A percentile compares a stretch with the other conserved stretches of the same genome.
These are phyloP conservation scores for Pyrenophora graminea DNA, from an alignment of 2,329 filamentous ascomycete genomes.

Conservation along the genomic window DNA sequence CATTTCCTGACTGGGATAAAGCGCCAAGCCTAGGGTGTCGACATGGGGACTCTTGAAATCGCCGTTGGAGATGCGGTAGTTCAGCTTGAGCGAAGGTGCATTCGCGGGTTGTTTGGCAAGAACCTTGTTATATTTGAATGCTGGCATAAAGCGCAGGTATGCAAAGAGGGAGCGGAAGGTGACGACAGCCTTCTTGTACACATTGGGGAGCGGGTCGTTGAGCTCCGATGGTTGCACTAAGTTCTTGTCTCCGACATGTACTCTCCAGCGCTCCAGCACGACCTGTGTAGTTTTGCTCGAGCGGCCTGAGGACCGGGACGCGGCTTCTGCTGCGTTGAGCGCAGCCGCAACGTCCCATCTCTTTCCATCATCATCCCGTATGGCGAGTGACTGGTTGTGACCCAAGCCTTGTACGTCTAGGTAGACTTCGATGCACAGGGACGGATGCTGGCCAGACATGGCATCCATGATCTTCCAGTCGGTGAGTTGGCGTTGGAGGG, in stretches of 20 bases:
- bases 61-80: slow-evolving; percentile 76
- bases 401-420: slow-evolving; percentile 79
- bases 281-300: slow-evolving; percentile 65
- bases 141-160: slow-evolving; percentile 78
- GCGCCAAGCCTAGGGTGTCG: slow-evolving; percentile 72
- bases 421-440: slow-evolving; percentile 88
- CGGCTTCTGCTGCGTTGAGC: slow-evolving; percentile 64
- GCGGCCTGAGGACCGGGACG: slow-evolving; percentile 54
- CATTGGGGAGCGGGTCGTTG: slow-evolving; percentile 71
- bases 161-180: slow-evolving; percentile 89
- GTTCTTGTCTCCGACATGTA: slow-evolving; percentile 71
- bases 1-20: slow-evolving; percentile 59
- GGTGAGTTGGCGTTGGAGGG: slow-evolving; percentile 78
- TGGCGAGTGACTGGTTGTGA: slow-evolving; percentile 82
- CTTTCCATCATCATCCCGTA: slow-evolving; percentile 86
- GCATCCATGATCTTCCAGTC: slow-evolving; percentile 82
- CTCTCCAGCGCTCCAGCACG: slow-evolving; percentile 86
- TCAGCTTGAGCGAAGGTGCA: slow-evolving; percentile 68
- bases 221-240: slow-evolving; percentile 61
- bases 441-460: slow-evolving; percentile 75
- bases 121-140: slow-evolving; percentile 81
- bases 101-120: slow-evolving; percentile 70
- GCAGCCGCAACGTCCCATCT: slow-evolving; percentile 90
- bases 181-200: slow-evolving; percentile 97
- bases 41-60: slow-evolving; percentile 57